Evolutionary conservation across 1,284 basidiomycete genomes (phyloP).

Genomic region (Ceratobasidium sp.): DNA sequence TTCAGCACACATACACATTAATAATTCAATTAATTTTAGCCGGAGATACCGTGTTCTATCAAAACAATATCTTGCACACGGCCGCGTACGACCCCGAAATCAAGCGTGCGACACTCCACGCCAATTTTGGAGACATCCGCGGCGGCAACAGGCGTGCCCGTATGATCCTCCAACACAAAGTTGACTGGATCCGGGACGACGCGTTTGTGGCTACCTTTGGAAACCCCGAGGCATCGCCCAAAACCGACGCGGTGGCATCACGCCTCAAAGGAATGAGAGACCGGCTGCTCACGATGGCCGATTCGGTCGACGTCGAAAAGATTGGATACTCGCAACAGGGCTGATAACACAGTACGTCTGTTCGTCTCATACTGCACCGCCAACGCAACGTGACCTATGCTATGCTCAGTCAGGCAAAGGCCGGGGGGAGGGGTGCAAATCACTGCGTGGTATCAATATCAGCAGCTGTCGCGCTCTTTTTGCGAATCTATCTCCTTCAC

Average conservation of each 20-base stretch:
- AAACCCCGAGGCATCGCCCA: background rate
- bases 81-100: conserved; percentile 65
- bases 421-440: conserved; percentile 3
- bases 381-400: background rate
- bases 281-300: conserved; percentile 65
- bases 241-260: conserved; percentile 47
- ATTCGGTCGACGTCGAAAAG: conserved; percentile 55
- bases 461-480: conserved; percentile 26
- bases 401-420: conserved; percentile 8
- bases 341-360: conserved; percentile 23
- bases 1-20: background rate
- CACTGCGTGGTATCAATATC: background rate
- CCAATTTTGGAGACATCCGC: conserved; percentile 66
- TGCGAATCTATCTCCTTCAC: conserved; percentile 27
- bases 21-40: conserved; percentile 50
- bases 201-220: conserved; percentile 60
- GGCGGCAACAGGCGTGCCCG: conserved; percentile 71
- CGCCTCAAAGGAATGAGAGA: conserved; percentile 65
- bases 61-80: conserved; percentile 80
- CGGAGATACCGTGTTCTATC: conserved; percentile 83
- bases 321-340: conserved; percentile 62
- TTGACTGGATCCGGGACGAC: conserved; percentile 73
- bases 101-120: conserved; percentile 75
- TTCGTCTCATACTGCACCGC: background rate
- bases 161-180: conserved; percentile 80